These are phyloP conservation scores for Phytophthora sansomeana DNA, from an alignment of 352 stramenopile species.

Conservation along the genomic window DNA sequence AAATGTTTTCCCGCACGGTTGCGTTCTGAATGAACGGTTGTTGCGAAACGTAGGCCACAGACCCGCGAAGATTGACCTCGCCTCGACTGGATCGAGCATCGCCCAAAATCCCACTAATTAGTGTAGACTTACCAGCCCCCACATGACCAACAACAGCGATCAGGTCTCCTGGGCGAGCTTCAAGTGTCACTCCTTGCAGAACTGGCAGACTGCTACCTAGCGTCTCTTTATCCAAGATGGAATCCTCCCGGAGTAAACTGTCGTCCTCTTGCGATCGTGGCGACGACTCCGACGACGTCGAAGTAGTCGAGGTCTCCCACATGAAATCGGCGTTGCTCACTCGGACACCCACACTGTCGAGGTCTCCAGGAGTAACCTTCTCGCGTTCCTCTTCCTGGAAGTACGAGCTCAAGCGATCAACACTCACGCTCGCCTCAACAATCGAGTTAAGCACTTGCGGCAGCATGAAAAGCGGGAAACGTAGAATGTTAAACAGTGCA, in stretches of 20 bases:
- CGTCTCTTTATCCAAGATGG: constrained; percentile 35
- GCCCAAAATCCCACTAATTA: constrained; percentile 69
- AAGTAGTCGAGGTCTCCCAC: constrained; percentile 63
- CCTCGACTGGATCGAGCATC: constrained; percentile 62
- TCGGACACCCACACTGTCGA: constrained; percentile 62
- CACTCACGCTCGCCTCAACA: constrained; percentile 89
- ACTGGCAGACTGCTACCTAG: constrained; percentile 32
- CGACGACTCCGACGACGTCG: constrained; percentile 20
- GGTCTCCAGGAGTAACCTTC: constrained; percentile 68
- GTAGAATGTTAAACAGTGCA: constrained; percentile 95
- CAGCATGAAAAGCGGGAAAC: constrained; percentile 98
- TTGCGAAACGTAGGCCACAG: constrained; percentile 95
- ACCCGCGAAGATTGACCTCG: constrained; percentile 78
- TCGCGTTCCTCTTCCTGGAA: constrained; percentile 72
- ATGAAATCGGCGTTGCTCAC: constrained; percentile 64
- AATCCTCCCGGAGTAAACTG: constrained; percentile 39
- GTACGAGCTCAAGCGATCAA: constrained; percentile 64
- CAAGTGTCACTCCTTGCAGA: constrained; percentile 69
- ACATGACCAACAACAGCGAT: constrained; percentile 71
- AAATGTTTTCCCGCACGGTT: constrained; percentile 97
- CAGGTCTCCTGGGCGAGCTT: constrained; percentile 66
- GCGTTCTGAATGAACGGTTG: constrained; percentile 98
- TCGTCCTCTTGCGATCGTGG: constrained; percentile 34
- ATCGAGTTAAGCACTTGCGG: constrained; percentile 96
- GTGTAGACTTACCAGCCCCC: constrained; percentile 75